Conservation (phyloP, 345 rosid genomes). For the Corchorus olitorius region DNA sequence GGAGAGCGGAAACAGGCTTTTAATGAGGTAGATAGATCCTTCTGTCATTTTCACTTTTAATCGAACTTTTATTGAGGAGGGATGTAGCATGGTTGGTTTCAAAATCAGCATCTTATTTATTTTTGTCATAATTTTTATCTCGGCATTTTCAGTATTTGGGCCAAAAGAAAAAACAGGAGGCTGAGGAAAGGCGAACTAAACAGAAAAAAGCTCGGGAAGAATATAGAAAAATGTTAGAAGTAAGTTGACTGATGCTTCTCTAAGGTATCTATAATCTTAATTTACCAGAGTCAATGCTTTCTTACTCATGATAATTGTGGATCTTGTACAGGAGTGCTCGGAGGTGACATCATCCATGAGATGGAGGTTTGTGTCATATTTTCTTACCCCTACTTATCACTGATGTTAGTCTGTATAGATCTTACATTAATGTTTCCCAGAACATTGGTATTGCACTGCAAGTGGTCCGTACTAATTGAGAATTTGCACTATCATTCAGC, state of each 20-base stretch:
- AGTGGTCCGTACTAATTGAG: constrained; percentile 25
- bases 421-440: background rate
- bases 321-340: constrained; percentile 58
- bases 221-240: constrained; percentile 84
- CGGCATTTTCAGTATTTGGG: constrained; percentile 57
- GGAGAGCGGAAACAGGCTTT: constrained; percentile 97
- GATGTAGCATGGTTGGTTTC: constrained; percentile 18
- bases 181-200: constrained; percentile 72
- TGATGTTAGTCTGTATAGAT: constrained; percentile 15
- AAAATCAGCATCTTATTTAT: constrained; percentile 5
- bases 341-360: constrained; percentile 74
- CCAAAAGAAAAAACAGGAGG: constrained; percentile 77
- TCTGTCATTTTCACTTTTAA: constrained; percentile 21
- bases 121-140: background rate
- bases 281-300: constrained; percentile 4
- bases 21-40: constrained; percentile 64
- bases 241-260: constrained; percentile 45
- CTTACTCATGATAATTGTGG: constrained; percentile 17
- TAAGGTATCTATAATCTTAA: constrained; percentile 2
- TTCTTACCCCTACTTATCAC: constrained; percentile 7
- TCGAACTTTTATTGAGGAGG: background rate
- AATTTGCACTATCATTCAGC: constrained; percentile 50
- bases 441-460: constrained; percentile 8
- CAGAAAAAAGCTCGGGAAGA: constrained; percentile 79
- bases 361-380: constrained; percentile 76